Evolutionary conservation across 306 rosid species (phyloP), one percentile per base, ranked within the genome.

Genomic region (Carpinus fangiana): DNA sequence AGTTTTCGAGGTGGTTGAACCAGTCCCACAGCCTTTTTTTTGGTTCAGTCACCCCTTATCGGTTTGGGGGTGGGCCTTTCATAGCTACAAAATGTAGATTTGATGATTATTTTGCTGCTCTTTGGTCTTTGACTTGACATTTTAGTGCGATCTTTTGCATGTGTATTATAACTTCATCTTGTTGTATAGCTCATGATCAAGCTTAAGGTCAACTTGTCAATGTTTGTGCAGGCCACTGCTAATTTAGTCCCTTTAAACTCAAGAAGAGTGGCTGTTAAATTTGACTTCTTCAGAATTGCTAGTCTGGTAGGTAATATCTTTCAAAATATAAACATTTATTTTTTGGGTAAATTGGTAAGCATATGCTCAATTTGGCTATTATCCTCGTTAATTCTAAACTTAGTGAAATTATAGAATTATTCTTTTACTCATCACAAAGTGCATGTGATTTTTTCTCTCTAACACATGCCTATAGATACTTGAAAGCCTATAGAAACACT

Each of bases 191-290:
- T 61, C 62, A 56, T 20, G 62, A 48, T 48, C 13, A 9, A 20
- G 9, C 41, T 26, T 61, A 61, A 28, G 26, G 68, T 28, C 38
- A 61, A 61, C 28, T 20, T 6, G 31, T 28, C 28, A 11, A 61
- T 12, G 5, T 61, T 61, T 61, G 41, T 7, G 45, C 68, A 61
- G 68, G 20, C 12, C 68, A 61, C 68, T 0, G 68, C 68, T 28
- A 61, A 61, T 61, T 61, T 28, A 61, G 68, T 61, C 68, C 68
- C 68, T 34, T 61, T 61, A 61, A 61, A 28, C 68, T 61, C 68
- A 6, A 61, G 43, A 61, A 61, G 68, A 12, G 68, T 61, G 41
- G 68, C 68, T 5, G 68, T 61, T 61, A 61, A 61, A 28, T 61
- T 61, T 61, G 68, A 61, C 18, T 61, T 26, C 68, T 61, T 61